Evolutionary conservation across 2,329 filamentous ascomycete species (phyloP), one percentile per base, ranked within the genome.

Genomic region (Cladosporium sp.): DNA sequence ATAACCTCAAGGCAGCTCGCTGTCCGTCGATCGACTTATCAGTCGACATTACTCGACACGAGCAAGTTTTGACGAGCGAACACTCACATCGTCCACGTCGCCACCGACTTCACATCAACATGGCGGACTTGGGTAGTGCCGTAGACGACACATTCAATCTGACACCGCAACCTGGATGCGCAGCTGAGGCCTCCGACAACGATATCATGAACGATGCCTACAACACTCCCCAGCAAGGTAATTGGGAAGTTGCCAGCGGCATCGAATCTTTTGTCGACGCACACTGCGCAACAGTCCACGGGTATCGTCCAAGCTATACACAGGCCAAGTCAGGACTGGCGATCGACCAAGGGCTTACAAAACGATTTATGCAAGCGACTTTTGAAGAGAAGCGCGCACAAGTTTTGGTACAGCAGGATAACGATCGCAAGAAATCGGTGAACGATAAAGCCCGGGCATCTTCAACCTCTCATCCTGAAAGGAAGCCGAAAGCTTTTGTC

Each of bases 191-290:
- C 28, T 16, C 33, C 9, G 37, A 48, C 6, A 43, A 43, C 9
- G 37, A 9, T 16, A 14, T 43, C 18, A 42, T 46, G 10, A 44
- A 49, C 40, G 31, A 50, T 9, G 48, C 48, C 14, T 58, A 54
- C 56, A 54, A 54, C 22, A 55, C 54, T 18, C 56, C 56, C 28
- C 56, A 55, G 22, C 54, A 55, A 14, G 57, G 60, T n/a, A 53
- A 56, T 48, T 62, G 57, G 58, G 52, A 53, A 11, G 33, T 52
- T 16, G 46, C 45, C 14, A 58, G 55, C 42, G 46, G 49, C 22
- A n/a, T 54, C 32, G 58, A 54, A 32, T 63, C 61, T 8, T 62
- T 53, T 40, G 56, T 65, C 16, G 63, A 66, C 54, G 63, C 64
- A 53, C 53, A 61, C 37, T 58, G 57, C 45, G 58, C 60, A 1